phyloP scores from a whole-genome alignment of 805 yeast genomes.

The Starmerella bombi region DNA sequence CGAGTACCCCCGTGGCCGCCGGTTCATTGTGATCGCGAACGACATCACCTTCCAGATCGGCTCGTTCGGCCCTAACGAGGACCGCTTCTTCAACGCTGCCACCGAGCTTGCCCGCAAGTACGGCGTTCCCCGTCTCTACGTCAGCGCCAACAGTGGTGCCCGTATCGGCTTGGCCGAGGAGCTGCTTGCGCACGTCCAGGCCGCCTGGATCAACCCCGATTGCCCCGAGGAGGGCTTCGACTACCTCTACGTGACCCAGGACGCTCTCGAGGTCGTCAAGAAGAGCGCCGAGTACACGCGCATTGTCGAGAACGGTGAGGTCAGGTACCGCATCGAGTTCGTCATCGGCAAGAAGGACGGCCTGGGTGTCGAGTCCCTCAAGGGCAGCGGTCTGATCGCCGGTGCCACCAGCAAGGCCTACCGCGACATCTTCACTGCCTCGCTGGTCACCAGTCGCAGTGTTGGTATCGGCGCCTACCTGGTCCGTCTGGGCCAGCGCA shows the following conservation, averaged over 20 bases:
- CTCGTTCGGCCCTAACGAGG: constrained; percentile 96
- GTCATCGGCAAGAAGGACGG: constrained; percentile 93
- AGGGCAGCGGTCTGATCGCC: constrained; percentile 97
- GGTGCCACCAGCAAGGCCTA: constrained; percentile 98
- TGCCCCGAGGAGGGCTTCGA: constrained; percentile 77
- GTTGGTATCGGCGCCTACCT: constrained; percentile 99
- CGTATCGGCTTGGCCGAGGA: constrained; percentile 98
- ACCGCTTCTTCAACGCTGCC: constrained; percentile 77
- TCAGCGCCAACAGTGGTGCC: constrained; percentile 98
- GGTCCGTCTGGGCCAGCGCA: constrained; percentile 97
- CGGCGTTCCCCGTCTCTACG: constrained; percentile 90
- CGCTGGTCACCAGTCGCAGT: constrained; percentile 98
- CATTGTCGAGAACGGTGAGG: constrained; percentile 72
- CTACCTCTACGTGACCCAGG: constrained; percentile 69
- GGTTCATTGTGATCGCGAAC: constrained; percentile 82
- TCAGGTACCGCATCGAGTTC: constrained; percentile 65
- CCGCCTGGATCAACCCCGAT: constrained; percentile 75
- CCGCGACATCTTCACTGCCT: constrained; percentile 91
- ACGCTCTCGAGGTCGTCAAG: constrained; percentile 41
- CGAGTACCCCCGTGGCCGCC: constrained; percentile 94
- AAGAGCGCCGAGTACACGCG: constrained; percentile 29
- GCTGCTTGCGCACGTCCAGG: constrained; percentile 73
- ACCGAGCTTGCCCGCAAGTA: constrained; percentile 80
- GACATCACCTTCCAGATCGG: constrained; percentile 97
- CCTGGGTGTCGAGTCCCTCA: constrained; percentile 94